Percentiles rank a stretch among this genome's conserved stretches.
Evolutionary conservation across 305 asterid genomes (phyloP).

Genomic region (Fraxinus dipetala): DNA sequence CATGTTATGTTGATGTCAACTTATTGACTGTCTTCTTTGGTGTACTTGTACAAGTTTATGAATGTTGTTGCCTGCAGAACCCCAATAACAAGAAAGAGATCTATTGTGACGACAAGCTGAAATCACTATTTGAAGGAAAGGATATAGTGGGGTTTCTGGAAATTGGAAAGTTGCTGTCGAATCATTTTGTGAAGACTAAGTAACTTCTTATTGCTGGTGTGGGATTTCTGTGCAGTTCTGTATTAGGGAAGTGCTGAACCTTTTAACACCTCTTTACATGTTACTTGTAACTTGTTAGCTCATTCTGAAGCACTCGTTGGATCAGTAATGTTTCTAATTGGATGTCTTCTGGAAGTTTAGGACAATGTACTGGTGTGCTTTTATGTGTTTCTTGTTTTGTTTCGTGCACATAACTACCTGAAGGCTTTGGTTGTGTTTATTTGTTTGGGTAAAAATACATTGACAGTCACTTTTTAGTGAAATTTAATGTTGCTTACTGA

Average conservation of each 20-base stretch:
- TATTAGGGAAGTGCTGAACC: not conserved
- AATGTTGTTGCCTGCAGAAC: slow-evolving; percentile 36
- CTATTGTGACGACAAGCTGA: slow-evolving; percentile 51
- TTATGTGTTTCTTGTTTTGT: not conserved
- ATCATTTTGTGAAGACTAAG: slow-evolving; percentile 43
- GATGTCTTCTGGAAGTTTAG: slow-evolving; percentile 27
- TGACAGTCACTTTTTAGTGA: not conserved
- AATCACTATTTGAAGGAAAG: slow-evolving; percentile 46
- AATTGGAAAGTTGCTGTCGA: slow-evolving; percentile 48
- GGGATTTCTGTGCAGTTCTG: slow-evolving; percentile 9
- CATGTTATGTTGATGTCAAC: not conserved
- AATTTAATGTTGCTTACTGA: not conserved
- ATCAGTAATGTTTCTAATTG: slow-evolving; percentile 18
- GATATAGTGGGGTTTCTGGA: slow-evolving; percentile 55
- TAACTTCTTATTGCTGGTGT: slow-evolving; percentile 18
- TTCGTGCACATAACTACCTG: not conserved
- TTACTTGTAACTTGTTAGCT: slow-evolving; percentile 14
- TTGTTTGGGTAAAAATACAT: not conserved
- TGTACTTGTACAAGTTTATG: not conserved
- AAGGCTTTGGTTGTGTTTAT: not conserved
- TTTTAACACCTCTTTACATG: not conserved
- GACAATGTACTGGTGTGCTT: slow-evolving; percentile 12
- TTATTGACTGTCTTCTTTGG: not conserved
- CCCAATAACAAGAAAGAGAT: slow-evolving; percentile 52
- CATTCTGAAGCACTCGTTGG: slow-evolving; percentile 20